Base-by-base conservation (phyloP, 202 grass and related monocot genomes). In the Panicum hallii region DNA sequence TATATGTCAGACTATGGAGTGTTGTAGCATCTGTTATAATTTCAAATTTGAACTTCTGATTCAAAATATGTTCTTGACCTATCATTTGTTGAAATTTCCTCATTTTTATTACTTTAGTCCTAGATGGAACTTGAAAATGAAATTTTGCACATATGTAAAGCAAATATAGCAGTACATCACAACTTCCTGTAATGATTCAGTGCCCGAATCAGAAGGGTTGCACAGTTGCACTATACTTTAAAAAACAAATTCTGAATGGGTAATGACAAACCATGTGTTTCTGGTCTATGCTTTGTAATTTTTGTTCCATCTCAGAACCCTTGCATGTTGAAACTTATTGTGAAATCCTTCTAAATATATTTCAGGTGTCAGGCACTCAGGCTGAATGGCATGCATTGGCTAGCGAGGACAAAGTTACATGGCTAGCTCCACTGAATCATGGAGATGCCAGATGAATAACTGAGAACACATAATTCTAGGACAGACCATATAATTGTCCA, bases 281-380 rank as follows among this genome's bases (percentile, higher is more conserved):
- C 1, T 66, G n/a, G 38, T 84, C 43, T 43, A 10, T 9, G n/a
- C 34, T 69, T 30, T 60, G 28, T 46, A n/a, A 15, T 26, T 5
- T 67, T 0, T 22, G 32, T 47, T 46, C 7, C 32, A 9, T 53
- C 4, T 7, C 36, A 75, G 20, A 8, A 11, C 0, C 34, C 45
- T 15, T 67, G 20, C 26, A 75, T 43, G 17, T 38, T 78, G 43
- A 77, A 77, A 48, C 64, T 70, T 61, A 78, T 34, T 48, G 26
- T 26, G 34, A 8, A 0, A 78, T 61, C 2, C 40, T 36, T 40
- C 38, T 19, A 69, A 61, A 70, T 70, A 12, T 17, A 40, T 84
- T 69, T 78, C 74, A 61, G 74, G 53, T 85, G n/a, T 57, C 6
- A 13, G 16, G 17, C 6, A 20, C 53, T 55, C 19, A 20, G 65